A percentile compares a stretch with the other conserved stretches of the same genome.
Evolutionary conservation across 129 eudicot species (phyloP).

Genomic region (Chrysanthemum seticuspe): DNA sequence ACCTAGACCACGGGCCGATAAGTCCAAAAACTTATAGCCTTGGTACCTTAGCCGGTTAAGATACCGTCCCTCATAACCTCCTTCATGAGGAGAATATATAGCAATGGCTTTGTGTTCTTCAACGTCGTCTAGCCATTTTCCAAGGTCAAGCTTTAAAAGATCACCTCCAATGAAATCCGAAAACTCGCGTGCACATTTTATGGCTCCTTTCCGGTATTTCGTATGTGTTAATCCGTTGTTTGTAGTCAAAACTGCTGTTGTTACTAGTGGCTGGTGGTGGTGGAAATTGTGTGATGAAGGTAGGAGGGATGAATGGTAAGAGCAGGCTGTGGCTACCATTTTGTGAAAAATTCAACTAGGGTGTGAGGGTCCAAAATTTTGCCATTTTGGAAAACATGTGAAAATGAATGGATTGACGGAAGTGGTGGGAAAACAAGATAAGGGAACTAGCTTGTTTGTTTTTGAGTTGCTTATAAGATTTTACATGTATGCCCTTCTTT

Average conservation of each 20-base stretch:
- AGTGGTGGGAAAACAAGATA: slow-evolving; percentile 54
- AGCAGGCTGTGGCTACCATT: slow-evolving; percentile 51
- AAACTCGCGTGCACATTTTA: slow-evolving; percentile 49
- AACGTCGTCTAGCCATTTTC: slow-evolving; percentile 79
- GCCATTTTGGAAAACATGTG: slow-evolving; percentile 34
- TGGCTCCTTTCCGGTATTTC: slow-evolving; percentile 17
- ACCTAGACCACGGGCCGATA: slow-evolving; percentile 89
- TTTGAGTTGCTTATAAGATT: slow-evolving; percentile 11
- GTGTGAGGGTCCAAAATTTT: slow-evolving; percentile 14
- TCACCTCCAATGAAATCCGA: slow-evolving; percentile 93
- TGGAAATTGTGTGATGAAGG: slow-evolving; percentile 32
- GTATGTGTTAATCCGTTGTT: slow-evolving; percentile 14
- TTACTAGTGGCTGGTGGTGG: slow-evolving; percentile 14
- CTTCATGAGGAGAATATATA: slow-evolving; percentile 89
- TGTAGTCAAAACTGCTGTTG: slow-evolving; percentile 2
- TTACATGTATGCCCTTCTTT: slow-evolving; percentile 9
- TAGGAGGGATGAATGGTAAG: slow-evolving; percentile 39
- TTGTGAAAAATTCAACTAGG: slow-evolving; percentile 11
- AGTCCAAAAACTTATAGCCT: slow-evolving; percentile 77
- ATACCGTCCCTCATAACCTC: slow-evolving; percentile 92
- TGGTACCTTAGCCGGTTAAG: slow-evolving; percentile 68
- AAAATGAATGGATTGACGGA: slow-evolving; percentile 26
- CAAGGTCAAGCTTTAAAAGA: slow-evolving; percentile 74
- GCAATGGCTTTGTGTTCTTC: slow-evolving; percentile 95
- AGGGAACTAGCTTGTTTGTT: slow-evolving; percentile 25